Base-by-base conservation (phyloP, 1,284 basidiomycete genomes). In the Moesziomyces globuligerus region DNA sequence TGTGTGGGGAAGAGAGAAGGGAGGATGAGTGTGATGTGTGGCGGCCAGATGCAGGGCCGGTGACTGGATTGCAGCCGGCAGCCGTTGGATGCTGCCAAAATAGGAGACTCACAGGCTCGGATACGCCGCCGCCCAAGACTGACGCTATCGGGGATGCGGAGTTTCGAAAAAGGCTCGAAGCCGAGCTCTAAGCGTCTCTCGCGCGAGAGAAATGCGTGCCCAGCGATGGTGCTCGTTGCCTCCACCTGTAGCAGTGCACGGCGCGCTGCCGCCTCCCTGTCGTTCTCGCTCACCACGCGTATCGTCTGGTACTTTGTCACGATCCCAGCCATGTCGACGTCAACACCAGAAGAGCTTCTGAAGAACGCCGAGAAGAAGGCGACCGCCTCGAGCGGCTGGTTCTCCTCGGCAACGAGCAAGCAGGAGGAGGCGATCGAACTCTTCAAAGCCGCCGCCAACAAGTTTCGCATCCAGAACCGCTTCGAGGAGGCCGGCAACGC, bases 281-380 rank as follows among this genome's bases (percentile, higher is more conserved):
- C 21, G n/a, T 17, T 21, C 13, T 41, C 24, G 21, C 40, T 11
- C 20, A 38, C 36, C 15, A 38, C 15, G 15, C 6, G 17, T n/a
- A 17, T n/a, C 17, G 32, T 8, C 8, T 17, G 32, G 8, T 8
- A 9, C 9, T 34, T 34, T 34, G 9, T 8, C 38, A 6, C 34
- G 7, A 13, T 18, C 24, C 38, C 54, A 42, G n/a, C 52, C 26
- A 81, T 81, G 79, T 61, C 71, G 21, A 70, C 72, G 50, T 70
- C 49, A 58, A 72, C 74, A 17, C 81, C 78, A 32, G 73, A 83
- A 72, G 68, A 86, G 24, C 85, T 93, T 18, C 82, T 95, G 38
- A 89, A 90, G 66, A 92, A 91, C 81, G 94, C 93, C 13, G 92
- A 95, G 82, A 97, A 96, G 87, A 94, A 94, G 82, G 90, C 90